Percentiles rank a stretch among this genome's conserved stretches.
Conservation (phyloP, 805 yeast genomes). For the Candida hispaniensis region DNA sequence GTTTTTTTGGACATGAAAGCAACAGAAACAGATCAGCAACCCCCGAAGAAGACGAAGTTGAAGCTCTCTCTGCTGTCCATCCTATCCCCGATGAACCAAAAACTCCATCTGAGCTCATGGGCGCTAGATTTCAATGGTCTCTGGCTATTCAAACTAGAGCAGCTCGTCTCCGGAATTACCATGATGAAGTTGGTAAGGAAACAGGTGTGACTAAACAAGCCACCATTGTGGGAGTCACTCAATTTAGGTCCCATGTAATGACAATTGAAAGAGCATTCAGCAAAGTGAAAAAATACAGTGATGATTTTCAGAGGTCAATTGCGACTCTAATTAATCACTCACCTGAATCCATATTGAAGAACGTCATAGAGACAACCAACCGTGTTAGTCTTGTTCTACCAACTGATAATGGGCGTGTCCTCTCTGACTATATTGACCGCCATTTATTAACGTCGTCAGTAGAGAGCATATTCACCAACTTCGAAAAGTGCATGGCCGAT, state of each 20-base stretch:
- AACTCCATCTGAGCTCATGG: neutral
- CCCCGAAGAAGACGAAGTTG: neutral
- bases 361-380: neutral
- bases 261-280: constrained; percentile 4
- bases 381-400: constrained; percentile 6
- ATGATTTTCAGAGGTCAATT: constrained; percentile 1
- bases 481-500: too few species aligned
- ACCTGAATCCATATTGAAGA: neutral
- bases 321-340: neutral
- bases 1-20: too few species aligned
- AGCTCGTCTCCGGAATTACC: constrained; percentile 7
- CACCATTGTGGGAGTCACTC: constrained; percentile 5
- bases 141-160: neutral
- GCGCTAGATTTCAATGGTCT: constrained; percentile 6
- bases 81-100: constrained; percentile 1
- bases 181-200: neutral
- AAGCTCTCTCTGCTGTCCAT: neutral
- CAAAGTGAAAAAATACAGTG: constrained; percentile 4
- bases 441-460: too few species aligned
- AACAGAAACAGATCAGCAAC: too few species aligned
- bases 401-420: constrained; percentile 6
- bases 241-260: constrained; percentile 3
- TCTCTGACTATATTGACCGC: too few species aligned
- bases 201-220: constrained; percentile 1
- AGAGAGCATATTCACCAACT: too few species aligned